These are phyloP conservation scores for Jaapia argillacea DNA, from an alignment of 768 basidiomycete genomes.

Conservation along the genomic window DNA sequence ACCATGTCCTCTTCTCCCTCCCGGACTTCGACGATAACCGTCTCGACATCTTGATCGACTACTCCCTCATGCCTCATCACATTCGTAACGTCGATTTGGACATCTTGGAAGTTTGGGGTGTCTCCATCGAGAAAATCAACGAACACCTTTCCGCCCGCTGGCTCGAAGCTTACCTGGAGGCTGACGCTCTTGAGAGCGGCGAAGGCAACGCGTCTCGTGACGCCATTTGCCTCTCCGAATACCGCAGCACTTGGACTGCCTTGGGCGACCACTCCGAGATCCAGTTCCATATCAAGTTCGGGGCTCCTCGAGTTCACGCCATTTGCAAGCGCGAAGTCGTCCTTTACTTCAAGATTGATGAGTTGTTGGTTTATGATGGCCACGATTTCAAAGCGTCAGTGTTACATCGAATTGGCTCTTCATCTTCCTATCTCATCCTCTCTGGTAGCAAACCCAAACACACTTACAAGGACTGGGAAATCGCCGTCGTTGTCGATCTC, in stretches of 20 bases:
- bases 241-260: slow-evolving; percentile 8
- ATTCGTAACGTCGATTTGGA: neutral
- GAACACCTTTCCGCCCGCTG: neutral
- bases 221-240: slow-evolving; percentile 8
- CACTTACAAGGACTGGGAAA: slow-evolving; percentile 9
- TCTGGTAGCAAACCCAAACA: neutral
- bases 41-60: slow-evolving; percentile 7
- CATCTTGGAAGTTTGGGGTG: neutral
- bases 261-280: slow-evolving; percentile 1
- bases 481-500: slow-evolving; percentile 11
- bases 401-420: neutral
- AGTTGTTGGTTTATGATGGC: neutral
- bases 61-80: slow-evolving; percentile 2
- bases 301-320: slow-evolving; percentile 8
- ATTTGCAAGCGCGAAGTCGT: slow-evolving; percentile 8
- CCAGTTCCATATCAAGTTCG: slow-evolving; percentile 12
- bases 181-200: neutral
- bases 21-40: slow-evolving; percentile 12
- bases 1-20: slow-evolving; percentile 11
- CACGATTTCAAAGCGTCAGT: neutral
- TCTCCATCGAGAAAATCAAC: neutral
- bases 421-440: neutral
- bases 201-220: neutral
- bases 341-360: slow-evolving; percentile 5
- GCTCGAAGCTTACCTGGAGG: neutral